A percentile compares a stretch with the other conserved stretches of the same genome.
Evolutionary conservation across 208 protist genomes (phyloP).

Genomic region (Phytomonas serpens): DNA sequence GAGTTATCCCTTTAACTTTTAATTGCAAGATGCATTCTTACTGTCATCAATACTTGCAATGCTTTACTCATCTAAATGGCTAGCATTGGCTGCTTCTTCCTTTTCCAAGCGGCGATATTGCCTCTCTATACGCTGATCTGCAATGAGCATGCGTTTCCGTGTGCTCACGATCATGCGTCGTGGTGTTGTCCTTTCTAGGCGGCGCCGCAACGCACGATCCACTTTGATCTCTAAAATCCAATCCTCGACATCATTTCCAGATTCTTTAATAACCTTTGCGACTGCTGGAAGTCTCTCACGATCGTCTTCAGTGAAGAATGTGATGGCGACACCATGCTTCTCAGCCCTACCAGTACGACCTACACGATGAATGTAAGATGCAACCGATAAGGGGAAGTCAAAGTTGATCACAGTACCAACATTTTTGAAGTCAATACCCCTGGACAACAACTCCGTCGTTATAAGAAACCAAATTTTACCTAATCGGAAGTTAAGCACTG

Average conservation of each 20-base stretch:
- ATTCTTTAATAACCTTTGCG: conserved; percentile 87
- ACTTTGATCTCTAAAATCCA: conserved; percentile 93
- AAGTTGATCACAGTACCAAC: conserved; percentile 97
- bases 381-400: conserved; percentile 94
- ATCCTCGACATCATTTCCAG: conserved; percentile 90
- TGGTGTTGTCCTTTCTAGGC: conserved; percentile 64
- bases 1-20: not conserved
- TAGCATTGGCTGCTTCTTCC: conserved; percentile 26
- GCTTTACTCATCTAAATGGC: not conserved
- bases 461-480: conserved; percentile 96
- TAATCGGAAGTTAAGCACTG: conserved; percentile 92
- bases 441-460: conserved; percentile 94
- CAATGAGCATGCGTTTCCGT: conserved; percentile 73
- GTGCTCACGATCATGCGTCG: conserved; percentile 84
- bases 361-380: conserved; percentile 96
- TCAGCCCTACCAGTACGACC: conserved; percentile 89
- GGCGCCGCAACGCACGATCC: conserved; percentile 37
- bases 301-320: conserved; percentile 96
- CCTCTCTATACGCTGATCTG: conserved; percentile 56
- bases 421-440: conserved; percentile 98
- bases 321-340: conserved; percentile 88
- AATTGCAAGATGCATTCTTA: conserved; percentile 2
- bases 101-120: conserved; percentile 63
- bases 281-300: conserved; percentile 80
- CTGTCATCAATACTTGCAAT: not conserved